Conservation (phyloP, 306 rosid genomes). For the Senna tora region DNA sequence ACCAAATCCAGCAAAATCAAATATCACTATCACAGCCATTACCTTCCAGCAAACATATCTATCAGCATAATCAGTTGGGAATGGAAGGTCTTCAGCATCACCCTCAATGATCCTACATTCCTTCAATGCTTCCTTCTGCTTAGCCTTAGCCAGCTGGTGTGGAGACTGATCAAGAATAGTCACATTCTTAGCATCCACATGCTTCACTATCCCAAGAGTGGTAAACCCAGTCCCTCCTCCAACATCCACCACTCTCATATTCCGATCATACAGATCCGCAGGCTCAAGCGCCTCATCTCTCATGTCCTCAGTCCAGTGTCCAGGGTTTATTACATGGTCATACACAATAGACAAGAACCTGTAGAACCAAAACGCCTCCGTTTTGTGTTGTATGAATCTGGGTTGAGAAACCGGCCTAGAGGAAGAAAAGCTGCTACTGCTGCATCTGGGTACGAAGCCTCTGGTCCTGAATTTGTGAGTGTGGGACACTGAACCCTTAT, state of each 20-base stretch:
- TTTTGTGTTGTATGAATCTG: constrained; percentile 81
- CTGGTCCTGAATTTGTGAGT: constrained; percentile 35
- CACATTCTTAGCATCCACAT: constrained; percentile 84
- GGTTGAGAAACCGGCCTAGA: constrained; percentile 76
- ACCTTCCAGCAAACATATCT: constrained; percentile 92
- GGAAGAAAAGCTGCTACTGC: constrained; percentile 62
- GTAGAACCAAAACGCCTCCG: constrained; percentile 88
- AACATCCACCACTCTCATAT: constrained; percentile 77
- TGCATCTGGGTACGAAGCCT: constrained; percentile 51
- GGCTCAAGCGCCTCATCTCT: constrained; percentile 87
- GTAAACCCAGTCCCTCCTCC: constrained; percentile 92
- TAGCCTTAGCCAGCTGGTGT: constrained; percentile 80
- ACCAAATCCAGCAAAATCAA: not conserved
- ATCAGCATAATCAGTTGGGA: constrained; percentile 82
- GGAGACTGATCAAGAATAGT: constrained; percentile 90
- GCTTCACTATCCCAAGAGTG: constrained; percentile 82
- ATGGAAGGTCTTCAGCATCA: constrained; percentile 86
- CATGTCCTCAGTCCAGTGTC: constrained; percentile 95
- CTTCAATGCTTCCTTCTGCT: constrained; percentile 78
- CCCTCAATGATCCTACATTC: constrained; percentile 84
- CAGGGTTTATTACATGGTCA: constrained; percentile 80
- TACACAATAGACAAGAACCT: constrained; percentile 76
- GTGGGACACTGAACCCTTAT: constrained; percentile 41
- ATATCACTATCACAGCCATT: not conserved
- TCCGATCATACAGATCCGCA: constrained; percentile 66